A percentile compares a stretch with the other conserved stretches of the same genome.
These are phyloP conservation scores for Aspergillus sp. DNA, from an alignment of 2,329 filamentous ascomycete genomes.

Conservation along the genomic window DNA sequence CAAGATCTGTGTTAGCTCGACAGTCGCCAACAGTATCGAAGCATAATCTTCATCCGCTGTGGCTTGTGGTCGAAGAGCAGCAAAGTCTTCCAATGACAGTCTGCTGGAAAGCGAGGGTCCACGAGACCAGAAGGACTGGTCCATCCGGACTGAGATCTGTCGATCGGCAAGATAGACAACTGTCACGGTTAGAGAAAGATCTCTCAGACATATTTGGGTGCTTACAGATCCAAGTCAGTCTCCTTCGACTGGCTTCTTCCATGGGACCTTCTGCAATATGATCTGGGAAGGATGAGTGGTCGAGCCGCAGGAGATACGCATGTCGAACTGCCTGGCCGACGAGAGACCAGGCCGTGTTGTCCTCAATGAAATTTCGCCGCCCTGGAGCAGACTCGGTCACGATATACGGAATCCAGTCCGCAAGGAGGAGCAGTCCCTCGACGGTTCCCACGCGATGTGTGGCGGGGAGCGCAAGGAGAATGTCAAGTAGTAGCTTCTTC, in stretches of 20 bases:
- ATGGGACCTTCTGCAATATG: conserved; percentile 1
- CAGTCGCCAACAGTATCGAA: conserved; percentile 9
- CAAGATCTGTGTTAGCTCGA: conserved; percentile 14
- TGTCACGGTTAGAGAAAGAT: background rate
- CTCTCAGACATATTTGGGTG: background rate
- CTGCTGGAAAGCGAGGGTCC: conserved; percentile 12
- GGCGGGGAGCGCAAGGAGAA: conserved; percentile 10
- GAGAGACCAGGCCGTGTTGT: conserved; percentile 18
- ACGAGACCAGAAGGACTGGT: conserved; percentile 19
- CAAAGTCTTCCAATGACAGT: conserved; percentile 14
- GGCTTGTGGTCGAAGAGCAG: conserved; percentile 6
- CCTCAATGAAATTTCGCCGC: conserved; percentile 4
- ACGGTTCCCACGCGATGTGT: conserved; percentile 10
- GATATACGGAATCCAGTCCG: conserved; percentile 17
- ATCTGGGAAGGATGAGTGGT: conserved; percentile 12
- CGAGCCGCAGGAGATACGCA: conserved; percentile 15
- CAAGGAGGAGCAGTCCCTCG: conserved; percentile 15
- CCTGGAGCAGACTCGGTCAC: background rate
- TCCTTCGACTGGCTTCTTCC: conserved; percentile 3
- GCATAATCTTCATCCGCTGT: conserved; percentile 1
- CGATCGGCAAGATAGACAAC: conserved; percentile 14
- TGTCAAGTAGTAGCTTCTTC: conserved; percentile 5
- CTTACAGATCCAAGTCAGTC: conserved; percentile 10
- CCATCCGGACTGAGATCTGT: conserved; percentile 18
- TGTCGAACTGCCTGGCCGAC: conserved; percentile 18